These are phyloP conservation scores for Phytophthora constricta DNA, from an alignment of 352 stramenopile species.

Conservation along the genomic window DNA sequence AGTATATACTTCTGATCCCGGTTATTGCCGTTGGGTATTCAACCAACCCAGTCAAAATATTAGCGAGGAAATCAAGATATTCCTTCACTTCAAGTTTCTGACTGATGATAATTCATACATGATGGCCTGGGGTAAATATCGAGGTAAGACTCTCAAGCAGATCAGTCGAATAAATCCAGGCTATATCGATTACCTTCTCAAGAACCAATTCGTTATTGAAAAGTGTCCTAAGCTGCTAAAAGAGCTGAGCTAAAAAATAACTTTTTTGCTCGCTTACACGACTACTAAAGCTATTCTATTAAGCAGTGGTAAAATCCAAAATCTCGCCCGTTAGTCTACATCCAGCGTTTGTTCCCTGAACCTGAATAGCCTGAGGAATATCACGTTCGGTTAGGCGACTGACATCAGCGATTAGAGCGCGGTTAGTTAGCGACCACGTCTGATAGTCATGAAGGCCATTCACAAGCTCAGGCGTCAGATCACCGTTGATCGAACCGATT, in stretches of 20 bases:
- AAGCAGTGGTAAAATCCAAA: background rate
- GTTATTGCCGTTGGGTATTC: too few species aligned
- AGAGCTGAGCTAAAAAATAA: constrained; percentile 5
- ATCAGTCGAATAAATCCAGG: constrained; percentile 6
- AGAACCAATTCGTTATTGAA: constrained; percentile 12
- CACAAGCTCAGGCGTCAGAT: constrained; percentile 2
- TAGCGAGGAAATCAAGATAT: constrained; percentile 13
- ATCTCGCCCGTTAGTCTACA: background rate
- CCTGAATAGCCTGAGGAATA: constrained; percentile 21
- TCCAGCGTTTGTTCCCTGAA: constrained; percentile 21
- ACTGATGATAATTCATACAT: constrained; percentile 10
- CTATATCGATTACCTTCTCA: background rate
- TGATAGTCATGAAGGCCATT: constrained; percentile 12
- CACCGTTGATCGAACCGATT: constrained; percentile 1
- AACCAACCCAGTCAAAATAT: too few species aligned
- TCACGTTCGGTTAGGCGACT: constrained; percentile 6
- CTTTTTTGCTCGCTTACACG: too few species aligned
- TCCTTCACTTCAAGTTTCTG: constrained; percentile 10
- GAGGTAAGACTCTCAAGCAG: constrained; percentile 7
- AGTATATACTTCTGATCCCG: too few species aligned
- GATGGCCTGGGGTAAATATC: constrained; percentile 7
- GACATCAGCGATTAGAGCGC: constrained; percentile 5
- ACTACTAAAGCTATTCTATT: too few species aligned
- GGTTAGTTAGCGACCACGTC: background rate
- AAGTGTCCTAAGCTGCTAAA: constrained; percentile 9